A percentile compares a stretch with the other conserved stretches of the same genome.
phyloP scores from a whole-genome alignment of 1,139 yeast genomes.

The Pichia sp. region DNA sequence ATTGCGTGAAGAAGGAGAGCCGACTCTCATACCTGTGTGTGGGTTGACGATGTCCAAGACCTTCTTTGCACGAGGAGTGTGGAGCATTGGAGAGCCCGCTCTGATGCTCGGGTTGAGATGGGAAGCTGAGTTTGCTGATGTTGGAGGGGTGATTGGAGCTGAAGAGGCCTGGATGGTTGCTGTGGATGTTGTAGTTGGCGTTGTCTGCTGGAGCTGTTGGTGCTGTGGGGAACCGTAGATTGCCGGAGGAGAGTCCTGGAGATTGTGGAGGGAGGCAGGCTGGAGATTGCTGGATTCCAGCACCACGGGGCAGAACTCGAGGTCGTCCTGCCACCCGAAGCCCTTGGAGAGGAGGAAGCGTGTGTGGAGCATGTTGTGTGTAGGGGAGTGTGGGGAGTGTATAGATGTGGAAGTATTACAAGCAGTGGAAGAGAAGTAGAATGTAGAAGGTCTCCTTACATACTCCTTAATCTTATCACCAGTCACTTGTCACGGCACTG shows the following conservation, averaged over 20 bases:
- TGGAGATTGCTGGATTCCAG: background rate
- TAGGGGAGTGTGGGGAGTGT: background rate
- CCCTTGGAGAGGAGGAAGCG: slow-evolving; percentile 9
- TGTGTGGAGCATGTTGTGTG: slow-evolving; percentile 3
- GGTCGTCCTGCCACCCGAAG: slow-evolving; percentile 9
- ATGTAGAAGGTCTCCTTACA: no score
- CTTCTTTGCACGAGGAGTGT: slow-evolving; percentile 59
- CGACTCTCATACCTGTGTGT: slow-evolving; percentile 65
- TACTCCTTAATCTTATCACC: no score
- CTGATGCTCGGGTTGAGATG: background rate
- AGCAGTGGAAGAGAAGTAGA: no score
- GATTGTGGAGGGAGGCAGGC: no score
- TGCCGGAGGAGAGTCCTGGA: no score
- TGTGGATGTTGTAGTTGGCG: background rate
- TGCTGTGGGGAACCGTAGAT: background rate
- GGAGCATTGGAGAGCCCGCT: slow-evolving; percentile 13
- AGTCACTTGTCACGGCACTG: no score
- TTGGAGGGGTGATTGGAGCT: background rate
- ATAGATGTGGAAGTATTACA: no score
- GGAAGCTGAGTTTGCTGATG: no score
- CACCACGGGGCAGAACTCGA: slow-evolving; percentile 10
- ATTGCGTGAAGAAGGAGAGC: slow-evolving; percentile 41
- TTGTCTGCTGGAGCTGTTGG: slow-evolving; percentile 4
- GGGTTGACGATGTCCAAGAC: slow-evolving; percentile 80
- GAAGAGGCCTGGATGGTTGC: no score